Base-by-base conservation (phyloP, 495 filamentous ascomycete species). In the Achaetomiella virescens region DNA sequence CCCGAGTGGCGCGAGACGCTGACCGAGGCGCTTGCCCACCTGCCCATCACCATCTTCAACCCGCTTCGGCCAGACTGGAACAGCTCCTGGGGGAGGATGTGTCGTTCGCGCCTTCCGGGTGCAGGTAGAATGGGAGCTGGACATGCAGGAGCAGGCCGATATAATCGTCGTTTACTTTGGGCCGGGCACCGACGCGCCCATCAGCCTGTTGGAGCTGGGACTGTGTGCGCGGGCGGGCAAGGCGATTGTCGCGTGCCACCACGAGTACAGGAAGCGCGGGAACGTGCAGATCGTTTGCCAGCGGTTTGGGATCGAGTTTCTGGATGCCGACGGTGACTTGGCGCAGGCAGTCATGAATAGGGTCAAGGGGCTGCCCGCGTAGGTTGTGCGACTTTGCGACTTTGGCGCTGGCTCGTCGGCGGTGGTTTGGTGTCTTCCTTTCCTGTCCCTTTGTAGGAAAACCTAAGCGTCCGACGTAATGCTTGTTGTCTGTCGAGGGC, bases 111-210 rank as follows among this genome's bases (percentile, higher is more conserved):
- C 73, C 70, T 84, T 78, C 58, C 61, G 64, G 1, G 63, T 76
- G 55, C 83, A 85, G 63, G 79, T 82, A 0, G 67, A 75, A 36
- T 85, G 81, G 81, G 81, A 86, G 66, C 69, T 85, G 10, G 70
- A 79, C 18, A 79, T 71, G 63, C 74, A 79, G 52, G 76, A 80
- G 38, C 51, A 41, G 0, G 78, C 77, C 7, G 75, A 81, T 53
- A 49, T 84, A 17, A 70, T 84, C 7, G 77, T 78, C 8, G 54
- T 85, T 25, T 84, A 77, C 61, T 83, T 83, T 43, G 75, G 80
- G 35, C 67, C 72, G 0, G 63, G 48, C 0, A 67, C 61, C 6
- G 58, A 67, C 11, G 66, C 64, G 20, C 68, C 66, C 2, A 59
- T 68, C 45, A 64, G 58, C 21, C 45, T 68, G 36, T 43, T 68